A percentile compares a stretch with the other conserved stretches of the same genome.
phyloP scores from a whole-genome alignment of 83 land plant genomes.

The Thuja plicata region DNA sequence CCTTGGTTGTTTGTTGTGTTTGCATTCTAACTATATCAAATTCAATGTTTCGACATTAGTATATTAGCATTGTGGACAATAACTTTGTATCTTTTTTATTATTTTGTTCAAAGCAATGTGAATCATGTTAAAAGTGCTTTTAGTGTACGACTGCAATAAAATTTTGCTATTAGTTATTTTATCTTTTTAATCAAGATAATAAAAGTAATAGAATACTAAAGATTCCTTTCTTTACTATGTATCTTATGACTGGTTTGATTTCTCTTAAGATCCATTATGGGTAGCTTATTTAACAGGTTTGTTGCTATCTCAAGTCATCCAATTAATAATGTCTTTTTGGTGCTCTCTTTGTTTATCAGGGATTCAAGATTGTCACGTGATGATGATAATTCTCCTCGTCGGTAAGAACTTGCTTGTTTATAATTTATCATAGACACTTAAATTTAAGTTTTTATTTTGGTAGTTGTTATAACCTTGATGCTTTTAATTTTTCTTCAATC shows the following conservation, averaged over 20 bases:
- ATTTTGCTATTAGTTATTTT: neutral
- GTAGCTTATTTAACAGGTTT: neutral
- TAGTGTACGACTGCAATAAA: neutral
- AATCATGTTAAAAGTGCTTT: neutral
- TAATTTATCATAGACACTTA: neutral
- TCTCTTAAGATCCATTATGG: neutral
- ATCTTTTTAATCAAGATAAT: too few species aligned
- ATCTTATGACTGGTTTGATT: neutral
- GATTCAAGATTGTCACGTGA: conserved; percentile 22
- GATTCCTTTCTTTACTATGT: neutral
- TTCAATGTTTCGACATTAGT: neutral
- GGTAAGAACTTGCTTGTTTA: conserved; percentile 12
- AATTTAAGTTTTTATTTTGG: neutral
- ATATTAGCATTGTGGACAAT: neutral
- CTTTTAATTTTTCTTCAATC: neutral
- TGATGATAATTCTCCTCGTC: conserved; percentile 18
- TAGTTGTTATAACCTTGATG: neutral
- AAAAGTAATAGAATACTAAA: neutral
- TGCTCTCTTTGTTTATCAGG: conserved; percentile 13
- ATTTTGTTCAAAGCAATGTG: neutral
- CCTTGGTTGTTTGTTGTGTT: neutral
- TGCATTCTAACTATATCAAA: neutral
- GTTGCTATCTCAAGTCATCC: neutral
- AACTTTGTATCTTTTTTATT: neutral
- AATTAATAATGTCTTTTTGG: neutral